phyloP scores from a whole-genome alignment of 345 rosid genomes.

The Corchorus olitorius region DNA sequence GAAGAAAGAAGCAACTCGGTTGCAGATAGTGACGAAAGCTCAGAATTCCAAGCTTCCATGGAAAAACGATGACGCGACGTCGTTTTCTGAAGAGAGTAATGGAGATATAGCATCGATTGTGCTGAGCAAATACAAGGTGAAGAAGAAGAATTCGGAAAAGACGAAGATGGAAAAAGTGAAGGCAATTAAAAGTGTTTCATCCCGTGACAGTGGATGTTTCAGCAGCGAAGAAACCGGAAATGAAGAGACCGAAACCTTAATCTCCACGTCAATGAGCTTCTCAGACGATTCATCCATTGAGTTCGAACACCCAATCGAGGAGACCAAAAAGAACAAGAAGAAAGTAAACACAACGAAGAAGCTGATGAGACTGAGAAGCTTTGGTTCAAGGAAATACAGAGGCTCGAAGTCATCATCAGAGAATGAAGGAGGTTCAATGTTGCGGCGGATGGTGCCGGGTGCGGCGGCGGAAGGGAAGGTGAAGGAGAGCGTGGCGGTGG shows the following conservation, averaged over 20 bases:
- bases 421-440: slow-evolving; percentile 13
- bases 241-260: slow-evolving; percentile 18
- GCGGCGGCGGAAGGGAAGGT: slow-evolving; percentile 28
- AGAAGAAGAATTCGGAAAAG: not conserved
- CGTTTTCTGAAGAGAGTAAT: not conserved
- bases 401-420: slow-evolving; percentile 5
- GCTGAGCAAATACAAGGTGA: not conserved
- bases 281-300: slow-evolving; percentile 17
- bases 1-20: slow-evolving; percentile 16
- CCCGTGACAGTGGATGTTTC: slow-evolving; percentile 23
- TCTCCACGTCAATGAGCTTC: slow-evolving; percentile 18
- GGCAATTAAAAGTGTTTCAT: slow-evolving; percentile 46
- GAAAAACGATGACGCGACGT: not conserved
- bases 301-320: not conserved
- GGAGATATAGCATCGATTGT: not conserved
- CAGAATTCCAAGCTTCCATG: slow-evolving; percentile 10
- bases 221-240: slow-evolving; percentile 2
- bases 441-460: slow-evolving; percentile 19
- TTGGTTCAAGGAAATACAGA: slow-evolving; percentile 16
- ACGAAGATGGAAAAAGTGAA: not conserved
- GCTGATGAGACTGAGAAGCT: slow-evolving; percentile 15
- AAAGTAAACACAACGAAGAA: not conserved
- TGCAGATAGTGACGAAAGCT: not conserved
- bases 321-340: not conserved
- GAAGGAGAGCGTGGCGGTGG: slow-evolving; percentile 56